Conservation (phyloP, 768 basidiomycete species). For the Lentinula lateritia region DNA sequence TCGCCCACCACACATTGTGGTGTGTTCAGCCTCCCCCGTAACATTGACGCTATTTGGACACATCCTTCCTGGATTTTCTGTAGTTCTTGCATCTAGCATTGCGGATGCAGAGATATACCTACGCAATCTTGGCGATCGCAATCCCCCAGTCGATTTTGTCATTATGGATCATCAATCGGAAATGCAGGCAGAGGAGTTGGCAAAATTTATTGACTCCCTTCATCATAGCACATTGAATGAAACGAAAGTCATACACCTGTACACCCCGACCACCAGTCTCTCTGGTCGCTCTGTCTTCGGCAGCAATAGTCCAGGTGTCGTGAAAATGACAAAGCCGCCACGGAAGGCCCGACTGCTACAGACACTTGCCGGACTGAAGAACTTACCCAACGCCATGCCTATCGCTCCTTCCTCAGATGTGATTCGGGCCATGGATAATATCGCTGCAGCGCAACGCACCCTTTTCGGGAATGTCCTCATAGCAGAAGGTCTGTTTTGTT, state of each 20-base stretch:
- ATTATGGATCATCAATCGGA: slow-evolving; percentile 67
- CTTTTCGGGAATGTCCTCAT: slow-evolving; percentile 65
- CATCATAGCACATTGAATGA: slow-evolving; percentile 33
- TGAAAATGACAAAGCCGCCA: slow-evolving; percentile 70
- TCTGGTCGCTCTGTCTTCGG: slow-evolving; percentile 47
- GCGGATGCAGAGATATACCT: slow-evolving; percentile 42
- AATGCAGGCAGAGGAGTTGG: slow-evolving; percentile 49
- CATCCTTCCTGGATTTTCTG: slow-evolving; percentile 51
- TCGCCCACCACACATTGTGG: slow-evolving; percentile 42
- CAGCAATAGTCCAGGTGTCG: slow-evolving; percentile 47
- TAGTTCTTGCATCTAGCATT: slow-evolving; percentile 37
- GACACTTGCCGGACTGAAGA: slow-evolving; percentile 54
- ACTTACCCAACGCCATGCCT: slow-evolving; percentile 41
- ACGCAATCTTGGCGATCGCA: slow-evolving; percentile 19
- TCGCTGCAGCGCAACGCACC: slow-evolving; percentile 43
- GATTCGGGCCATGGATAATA: slow-evolving; percentile 39
- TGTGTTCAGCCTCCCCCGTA: slow-evolving; percentile 54
- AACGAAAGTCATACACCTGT: slow-evolving; percentile 66
- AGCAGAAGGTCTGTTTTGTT: slow-evolving; percentile 50
- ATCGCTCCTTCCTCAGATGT: slow-evolving; percentile 29
- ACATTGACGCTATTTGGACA: slow-evolving; percentile 51
- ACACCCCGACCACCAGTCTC: slow-evolving; percentile 62
- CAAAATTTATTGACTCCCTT: slow-evolving; percentile 39
- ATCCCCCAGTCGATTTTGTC: slow-evolving; percentile 47
- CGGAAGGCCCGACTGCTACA: slow-evolving; percentile 55